Base-by-base conservation (phyloP, 2,329 filamentous ascomycete species). In the Beauveria scarabaeidicola region DNA sequence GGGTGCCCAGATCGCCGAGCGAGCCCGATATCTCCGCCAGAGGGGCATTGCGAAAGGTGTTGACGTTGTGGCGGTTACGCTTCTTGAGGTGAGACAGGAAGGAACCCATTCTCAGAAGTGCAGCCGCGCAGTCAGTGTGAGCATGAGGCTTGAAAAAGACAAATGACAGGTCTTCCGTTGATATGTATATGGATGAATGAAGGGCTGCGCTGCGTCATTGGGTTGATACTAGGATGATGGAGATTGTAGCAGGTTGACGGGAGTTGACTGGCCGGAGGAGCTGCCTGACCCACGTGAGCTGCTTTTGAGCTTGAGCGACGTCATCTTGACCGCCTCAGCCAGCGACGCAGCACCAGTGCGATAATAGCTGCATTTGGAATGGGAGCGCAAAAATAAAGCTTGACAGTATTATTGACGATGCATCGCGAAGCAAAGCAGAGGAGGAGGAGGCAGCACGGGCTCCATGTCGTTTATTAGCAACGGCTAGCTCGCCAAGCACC, bases 1-100 rank as follows among this genome's bases (percentile, higher is more conserved):
- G 82, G 3, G 93, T 97, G 63, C 93, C 93, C 46, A 97, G 80
- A 70, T 97, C 93, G 63, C 93, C 93, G 2, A 85, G 81, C 0
- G 92, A 89, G 55, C 93, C 93, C 1, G 93, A 96, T 57, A 97
- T 84, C 75, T 97, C 93, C 52, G 88, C 74, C 61, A 80, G 68
- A 17, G 81, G 80, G 5, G 75, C 72, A 57, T 68, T 69, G 44
- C 75, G 75, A 59, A 84, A 69, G 21, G 77, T 80, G 32, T 69
- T 65, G 61, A 80, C 66, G 72, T 83, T 84, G 67, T 81, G 75
- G 55, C 69, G 72, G 64, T 79, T 73, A 25, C 70, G 58, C 58
- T 67, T 71, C 41, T 68, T 68, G 25, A 73, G 40, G 46, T 68
- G 64, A 44, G 64, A 27, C 17, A 61, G 47, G 51, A 61, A 46